Evolutionary conservation across 2,329 filamentous ascomycete species (phyloP), one percentile per base, ranked within the genome.

Genomic region (Monilinia vaccinii-corymbosi): DNA sequence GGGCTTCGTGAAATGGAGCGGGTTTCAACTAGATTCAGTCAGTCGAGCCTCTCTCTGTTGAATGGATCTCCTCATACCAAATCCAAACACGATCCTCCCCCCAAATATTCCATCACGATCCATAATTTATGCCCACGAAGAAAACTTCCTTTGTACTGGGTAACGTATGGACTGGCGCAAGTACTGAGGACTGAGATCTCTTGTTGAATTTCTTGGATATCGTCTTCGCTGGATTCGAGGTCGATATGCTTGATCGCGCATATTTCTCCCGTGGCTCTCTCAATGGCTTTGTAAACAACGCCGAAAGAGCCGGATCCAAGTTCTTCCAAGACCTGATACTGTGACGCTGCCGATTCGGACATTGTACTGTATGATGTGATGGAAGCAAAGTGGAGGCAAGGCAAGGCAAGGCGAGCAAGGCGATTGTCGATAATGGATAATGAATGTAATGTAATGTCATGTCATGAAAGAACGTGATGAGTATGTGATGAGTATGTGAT

Each of bases 201-300:
- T 71, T 96, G 91, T 70, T 99, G 93, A 61, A 99, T 97, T 72
- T 99, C 94, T 74, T 92, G 88, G 62, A 99, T 96, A 72, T 99
- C 94, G 76, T 99, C 94, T 74, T 96, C 93, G 78, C 91, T 97
- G 61, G 93, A 96, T 76, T 99, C 94, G 71, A 99, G 89, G 74
- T 99, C 94, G 74, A 99, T 97, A 91, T 96, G 91, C 76, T 99
- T 99, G 75, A 99, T 94, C 36, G 94, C 94, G 58, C 97, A 94
- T 45, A 92, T 88, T 70, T 97, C 91, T 65, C 93, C 93, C 1
- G 93, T 97, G 32, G 84, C 79, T 72, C 86, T 90, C 70, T 97
- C 91, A 71, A 97, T 92, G 55, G 91, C 94, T 74, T 97, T 97
- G 81, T 96, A 99, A 36, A 99, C 94, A 48, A 93, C 86, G 60